phyloP scores from a whole-genome alignment of 2,329 filamentous ascomycete species.

The Macrophomina pseudophaseolina region DNA sequence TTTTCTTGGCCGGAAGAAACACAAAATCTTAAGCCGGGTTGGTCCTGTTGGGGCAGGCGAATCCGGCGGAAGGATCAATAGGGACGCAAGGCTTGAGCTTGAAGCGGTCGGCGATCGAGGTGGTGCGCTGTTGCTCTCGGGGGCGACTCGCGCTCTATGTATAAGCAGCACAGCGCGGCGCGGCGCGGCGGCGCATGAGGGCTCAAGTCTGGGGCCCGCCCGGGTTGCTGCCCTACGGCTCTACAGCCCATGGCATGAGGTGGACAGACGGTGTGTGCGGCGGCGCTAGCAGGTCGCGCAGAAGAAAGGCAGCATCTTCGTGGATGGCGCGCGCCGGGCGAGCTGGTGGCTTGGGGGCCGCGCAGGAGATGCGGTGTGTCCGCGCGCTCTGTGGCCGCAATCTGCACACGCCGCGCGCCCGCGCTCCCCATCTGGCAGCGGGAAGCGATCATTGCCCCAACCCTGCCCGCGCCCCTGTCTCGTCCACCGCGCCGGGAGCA shows the following conservation, averaged over 20 bases:
- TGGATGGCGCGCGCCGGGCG: constrained; percentile 46
- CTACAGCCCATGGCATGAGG: constrained; percentile 39
- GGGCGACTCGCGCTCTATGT: constrained; percentile 3
- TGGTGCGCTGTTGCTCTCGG: not conserved
- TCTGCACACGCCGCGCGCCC: constrained; percentile 24
- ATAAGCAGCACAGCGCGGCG: not conserved
- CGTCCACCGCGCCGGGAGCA: constrained; percentile 29
- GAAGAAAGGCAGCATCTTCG: constrained; percentile 37
- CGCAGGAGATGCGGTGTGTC: constrained; percentile 43
- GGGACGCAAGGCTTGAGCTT: not conserved
- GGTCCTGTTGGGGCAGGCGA: constrained; percentile 17
- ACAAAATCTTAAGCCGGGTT: not conserved
- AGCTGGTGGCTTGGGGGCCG: constrained; percentile 37
- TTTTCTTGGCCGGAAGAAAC: constrained; percentile 24
- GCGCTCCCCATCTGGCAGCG: constrained; percentile 24
- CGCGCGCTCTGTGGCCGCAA: constrained; percentile 33
- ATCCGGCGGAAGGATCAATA: constrained; percentile 23
- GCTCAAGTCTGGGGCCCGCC: constrained; percentile 22
- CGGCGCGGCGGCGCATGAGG: not conserved
- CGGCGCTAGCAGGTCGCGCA: constrained; percentile 42
- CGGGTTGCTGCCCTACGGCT: constrained; percentile 38
- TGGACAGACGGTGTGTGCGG: constrained; percentile 40
- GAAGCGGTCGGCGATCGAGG: not conserved
- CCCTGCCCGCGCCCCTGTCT: constrained; percentile 28
- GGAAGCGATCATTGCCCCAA: constrained; percentile 29